Conservation (phyloP, 257 asterid species). For the Primulina huaijiensis region DNA sequence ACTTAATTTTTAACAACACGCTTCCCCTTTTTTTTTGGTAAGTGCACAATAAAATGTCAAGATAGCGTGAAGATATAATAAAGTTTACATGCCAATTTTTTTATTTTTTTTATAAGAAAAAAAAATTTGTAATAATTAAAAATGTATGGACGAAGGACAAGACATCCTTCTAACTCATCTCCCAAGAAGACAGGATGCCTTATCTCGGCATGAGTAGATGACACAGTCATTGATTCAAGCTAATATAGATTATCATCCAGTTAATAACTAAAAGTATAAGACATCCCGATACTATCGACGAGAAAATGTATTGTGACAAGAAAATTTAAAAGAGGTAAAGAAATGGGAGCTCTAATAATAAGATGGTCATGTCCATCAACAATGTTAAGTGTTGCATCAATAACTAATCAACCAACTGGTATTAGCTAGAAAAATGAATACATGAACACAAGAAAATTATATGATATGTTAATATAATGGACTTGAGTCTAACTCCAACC, state of each 20-base stretch:
- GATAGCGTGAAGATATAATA: too few relatives aligned
- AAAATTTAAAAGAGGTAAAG: not conserved
- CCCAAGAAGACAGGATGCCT: not conserved
- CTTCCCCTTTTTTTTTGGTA: not conserved
- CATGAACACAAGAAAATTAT: not conserved
- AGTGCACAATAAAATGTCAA: too few relatives aligned
- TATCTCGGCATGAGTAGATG: not conserved
- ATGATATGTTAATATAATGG: too few relatives aligned
- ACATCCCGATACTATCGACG: not conserved
- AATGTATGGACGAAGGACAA: too few relatives aligned
- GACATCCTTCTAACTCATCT: not conserved
- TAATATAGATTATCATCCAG: not conserved
- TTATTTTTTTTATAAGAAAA: too few relatives aligned
- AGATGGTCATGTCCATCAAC: not conserved
- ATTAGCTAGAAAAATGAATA: not conserved
- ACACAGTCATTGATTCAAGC: not conserved
- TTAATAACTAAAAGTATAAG: not conserved
- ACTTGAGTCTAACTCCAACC: too few relatives aligned
- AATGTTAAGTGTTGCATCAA: not conserved
- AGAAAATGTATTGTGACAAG: constrained; percentile 2
- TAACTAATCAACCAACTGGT: not conserved
- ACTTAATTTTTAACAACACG: not conserved
- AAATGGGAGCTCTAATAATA: not conserved
- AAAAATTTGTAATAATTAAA: too few relatives aligned
- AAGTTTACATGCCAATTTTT: too few relatives aligned